Evolutionary conservation across 2,329 filamentous ascomycete genomes (phyloP), one percentile per base, ranked within the genome.

Genomic region (Macroventuria anomochaeta): DNA sequence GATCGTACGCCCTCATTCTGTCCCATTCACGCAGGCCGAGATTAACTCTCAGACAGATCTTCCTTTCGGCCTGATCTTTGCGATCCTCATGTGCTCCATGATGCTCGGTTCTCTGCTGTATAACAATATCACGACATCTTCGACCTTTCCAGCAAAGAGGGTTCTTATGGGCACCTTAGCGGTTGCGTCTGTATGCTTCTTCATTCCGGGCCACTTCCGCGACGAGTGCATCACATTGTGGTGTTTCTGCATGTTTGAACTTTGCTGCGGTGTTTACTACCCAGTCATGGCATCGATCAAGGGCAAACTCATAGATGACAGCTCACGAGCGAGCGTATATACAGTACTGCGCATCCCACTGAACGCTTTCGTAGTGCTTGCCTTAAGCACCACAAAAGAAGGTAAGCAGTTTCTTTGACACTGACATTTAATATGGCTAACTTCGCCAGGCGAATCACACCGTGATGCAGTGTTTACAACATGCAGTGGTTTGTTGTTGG

Each of bases 81-180:
- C 81, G 36, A 78, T 77, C 33, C 83, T 86, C 65, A 85, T 87
- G 84, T 80, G 79, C 18, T 77, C 81, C 5, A 83, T 84, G 69
- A 84, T 85, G 70, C 76, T 84, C 6, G 83, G 84, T n/a, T 84
- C 83, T 1, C 76, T 85, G 21, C 58, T 80, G 6, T 85, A 85
- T 68, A 79, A 77, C 57, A 62, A 74, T 25, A 49, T 71, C 43
- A 67, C 65, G 1, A 58, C 54, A 5, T 33, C 60, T n/a, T 56
- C 61, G 5, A 54, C 64, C 3, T 37, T 62, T 12, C 58, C 67
- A 7, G 44, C 68, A 46, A 60, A 72, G 36, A 64, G 74, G 29
- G 65, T 72, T 13, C 55, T 65, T 65, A 62, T 64, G 13, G 59
- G 57, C 31, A 66, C 65, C 7, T 60, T 72, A 4, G 58, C 50